phyloP scores from a whole-genome alignment of 1,139 yeast species.

The Candida gigantensis region DNA sequence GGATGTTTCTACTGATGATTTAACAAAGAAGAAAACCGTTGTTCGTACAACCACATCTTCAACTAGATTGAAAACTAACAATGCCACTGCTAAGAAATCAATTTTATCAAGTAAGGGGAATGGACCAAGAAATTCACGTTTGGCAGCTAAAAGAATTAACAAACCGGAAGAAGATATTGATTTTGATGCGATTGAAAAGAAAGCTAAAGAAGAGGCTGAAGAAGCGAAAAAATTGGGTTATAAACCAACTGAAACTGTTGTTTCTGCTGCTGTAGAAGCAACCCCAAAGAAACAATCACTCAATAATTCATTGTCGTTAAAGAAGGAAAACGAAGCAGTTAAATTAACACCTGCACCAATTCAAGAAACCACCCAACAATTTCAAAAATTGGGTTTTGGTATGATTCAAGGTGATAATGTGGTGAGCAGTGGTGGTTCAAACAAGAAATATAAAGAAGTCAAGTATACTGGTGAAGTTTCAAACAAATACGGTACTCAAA shows the following conservation, averaged over 20 bases:
- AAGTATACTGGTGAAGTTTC: constrained; percentile 70
- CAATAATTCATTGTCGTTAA: constrained; percentile 16
- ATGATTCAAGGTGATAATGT: constrained; percentile 58
- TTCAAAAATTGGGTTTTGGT: constrained; percentile 83
- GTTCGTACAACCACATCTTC: constrained; percentile 24
- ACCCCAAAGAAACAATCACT: constrained; percentile 11
- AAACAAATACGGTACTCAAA: constrained; percentile 81
- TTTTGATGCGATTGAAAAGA: constrained; percentile 87
- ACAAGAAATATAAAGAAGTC: constrained; percentile 49
- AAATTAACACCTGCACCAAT: constrained; percentile 29
- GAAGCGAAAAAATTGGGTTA: constrained; percentile 73
- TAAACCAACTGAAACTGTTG: constrained; percentile 50
- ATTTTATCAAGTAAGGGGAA: constrained; percentile 44
- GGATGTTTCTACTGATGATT: constrained; percentile 40
- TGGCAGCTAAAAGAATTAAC: constrained; percentile 50
- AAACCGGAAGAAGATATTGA: constrained; percentile 71
- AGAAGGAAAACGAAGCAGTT: constrained; percentile 17
- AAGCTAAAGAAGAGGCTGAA: constrained; percentile 82
- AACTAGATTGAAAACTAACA: constrained; percentile 17
- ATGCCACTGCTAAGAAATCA: constrained; percentile 34
- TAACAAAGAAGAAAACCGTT: constrained; percentile 23
- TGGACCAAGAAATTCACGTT: constrained; percentile 56
- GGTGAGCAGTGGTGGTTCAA: constrained; percentile 30
- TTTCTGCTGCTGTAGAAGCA: constrained; percentile 16
- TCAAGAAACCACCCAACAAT: constrained; percentile 65